Base-by-base conservation (phyloP, 495 filamentous ascomycete genomes). In the Neurospora sp. region DNA sequence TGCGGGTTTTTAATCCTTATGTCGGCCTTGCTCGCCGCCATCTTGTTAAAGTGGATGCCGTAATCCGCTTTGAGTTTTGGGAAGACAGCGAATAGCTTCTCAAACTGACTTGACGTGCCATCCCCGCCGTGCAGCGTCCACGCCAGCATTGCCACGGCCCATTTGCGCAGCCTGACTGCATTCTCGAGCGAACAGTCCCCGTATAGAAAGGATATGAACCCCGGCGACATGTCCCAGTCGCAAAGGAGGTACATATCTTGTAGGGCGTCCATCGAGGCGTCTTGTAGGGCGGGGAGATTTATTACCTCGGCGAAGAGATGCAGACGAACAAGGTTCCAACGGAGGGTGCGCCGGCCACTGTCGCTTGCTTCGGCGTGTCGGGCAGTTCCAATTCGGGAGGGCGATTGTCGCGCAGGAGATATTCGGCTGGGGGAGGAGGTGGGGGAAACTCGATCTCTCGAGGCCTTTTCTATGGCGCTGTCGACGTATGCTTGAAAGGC, bases 91-190 rank as follows among this genome's bases (percentile, higher is more conserved):
- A 86, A 83, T 18, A 85, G 75, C 12, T 71, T 71, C 40, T 82
- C 78, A 70, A 83, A 81, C 41, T 73, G 78, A 37, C 75, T 75
- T 46, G 79, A 71, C 40, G 73, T 68, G 40, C 69, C 35, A 38
- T 80, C 75, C n/a, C 72, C 74, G 22, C 76, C 75, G 69, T 78
- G 75, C 12, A 85, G 79, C 11, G 79, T 79, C 82, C 84, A 85
- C 3, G 83, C 83, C 20, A 84, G 80, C 84, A 86, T 85, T 35
- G 83, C 84, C 2, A 85, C 81, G 14, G 83, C 83, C 84, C 84
- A 86, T 70, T 81, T 81, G 20, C 84, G 81, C 31, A 86, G 77
- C 20, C 82, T 78, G 61, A 82, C 78, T 68, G 83, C 80, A 69
- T 81, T 80, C 11, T 80, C 75, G 14, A 80, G 68, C 48, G 84